phyloP scores from a whole-genome alignment of 768 basidiomycete genomes.

The Lentinula guzmanii region DNA sequence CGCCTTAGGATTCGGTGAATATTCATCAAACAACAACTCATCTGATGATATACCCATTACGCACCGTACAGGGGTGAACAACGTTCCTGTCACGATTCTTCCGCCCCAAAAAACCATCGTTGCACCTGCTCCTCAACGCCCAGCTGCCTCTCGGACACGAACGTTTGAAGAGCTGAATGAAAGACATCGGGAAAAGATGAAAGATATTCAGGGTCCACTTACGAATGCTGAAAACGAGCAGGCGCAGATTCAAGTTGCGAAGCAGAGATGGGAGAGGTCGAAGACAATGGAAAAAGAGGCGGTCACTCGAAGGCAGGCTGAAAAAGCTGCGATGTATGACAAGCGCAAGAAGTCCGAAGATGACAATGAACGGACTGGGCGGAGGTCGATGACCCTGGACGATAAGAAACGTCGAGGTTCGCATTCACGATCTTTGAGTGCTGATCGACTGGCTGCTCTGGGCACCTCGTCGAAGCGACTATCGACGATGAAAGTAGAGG shows the following conservation, averaged over 20 bases:
- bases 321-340: conserved; percentile 54
- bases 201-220: conserved; percentile 75
- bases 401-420: conserved; percentile 27
- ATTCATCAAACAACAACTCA: conserved; percentile 30
- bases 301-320: conserved; percentile 66
- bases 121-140: conserved; percentile 45
- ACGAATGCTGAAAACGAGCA: conserved; percentile 77
- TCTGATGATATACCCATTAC: conserved; percentile 47
- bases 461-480: conserved; percentile 50
- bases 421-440: conserved; percentile 54
- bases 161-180: conserved; percentile 88
- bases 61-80: conserved; percentile 22
- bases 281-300: conserved; percentile 70
- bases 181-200: conserved; percentile 80
- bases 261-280: conserved; percentile 77
- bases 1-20: conserved; percentile 42
- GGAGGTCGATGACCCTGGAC: conserved; percentile 23
- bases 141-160: conserved; percentile 47
- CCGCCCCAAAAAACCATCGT: conserved; percentile 39
- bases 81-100: conserved; percentile 37
- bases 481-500: conserved; percentile 78
- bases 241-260: conserved; percentile 70
- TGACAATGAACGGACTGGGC: conserved; percentile 26
- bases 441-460: conserved; percentile 48
- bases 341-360: conserved; percentile 43